Conservation (phyloP, 2,329 filamentous ascomycete species). For the Metarhizium guizhouense region DNA sequence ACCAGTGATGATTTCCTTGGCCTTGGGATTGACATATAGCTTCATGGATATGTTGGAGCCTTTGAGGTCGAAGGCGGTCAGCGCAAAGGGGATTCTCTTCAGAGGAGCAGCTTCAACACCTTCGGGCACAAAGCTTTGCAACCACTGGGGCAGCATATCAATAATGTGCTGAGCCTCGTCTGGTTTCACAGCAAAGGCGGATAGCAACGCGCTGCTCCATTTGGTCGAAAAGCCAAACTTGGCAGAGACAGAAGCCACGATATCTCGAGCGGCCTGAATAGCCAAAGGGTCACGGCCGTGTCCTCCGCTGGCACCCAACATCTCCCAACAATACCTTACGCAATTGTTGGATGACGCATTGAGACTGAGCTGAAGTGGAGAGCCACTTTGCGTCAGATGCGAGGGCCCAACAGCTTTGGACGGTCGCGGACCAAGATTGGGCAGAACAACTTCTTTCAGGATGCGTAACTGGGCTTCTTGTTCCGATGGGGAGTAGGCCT, state of each 20-base stretch:
- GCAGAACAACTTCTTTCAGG: slow-evolving; percentile 5
- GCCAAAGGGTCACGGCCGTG: slow-evolving; percentile 7
- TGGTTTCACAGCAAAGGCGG: background rate
- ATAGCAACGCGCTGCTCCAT: slow-evolving; percentile 6
- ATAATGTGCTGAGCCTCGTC: background rate
- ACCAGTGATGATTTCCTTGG: slow-evolving; percentile 6
- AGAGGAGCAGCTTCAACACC: background rate
- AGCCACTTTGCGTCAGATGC: slow-evolving; percentile 4
- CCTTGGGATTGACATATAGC: slow-evolving; percentile 7
- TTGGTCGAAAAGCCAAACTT: slow-evolving; percentile 3
- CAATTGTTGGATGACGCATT: slow-evolving; percentile 4
- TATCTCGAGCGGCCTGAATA: slow-evolving; percentile 5
- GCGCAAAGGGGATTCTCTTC: slow-evolving; percentile 6
- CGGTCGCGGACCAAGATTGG: slow-evolving; percentile 8
- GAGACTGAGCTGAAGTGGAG: slow-evolving; percentile 6
- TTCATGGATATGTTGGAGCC: slow-evolving; percentile 6
- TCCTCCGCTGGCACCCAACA: slow-evolving; percentile 5
- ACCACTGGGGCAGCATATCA: slow-evolving; percentile 4
- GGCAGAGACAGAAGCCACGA: background rate
- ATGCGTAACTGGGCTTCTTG: slow-evolving; percentile 4
- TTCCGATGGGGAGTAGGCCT: slow-evolving; percentile 5
- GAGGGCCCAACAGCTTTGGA: slow-evolving; percentile 4
- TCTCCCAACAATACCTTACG: slow-evolving; percentile 10
- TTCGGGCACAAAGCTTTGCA: background rate
- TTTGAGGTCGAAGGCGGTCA: slow-evolving; percentile 8